Percentiles rank a stretch among this genome's conserved stretches.
phyloP scores from a whole-genome alignment of 2,329 filamentous ascomycete genomes.

The Curvularia sp. region DNA sequence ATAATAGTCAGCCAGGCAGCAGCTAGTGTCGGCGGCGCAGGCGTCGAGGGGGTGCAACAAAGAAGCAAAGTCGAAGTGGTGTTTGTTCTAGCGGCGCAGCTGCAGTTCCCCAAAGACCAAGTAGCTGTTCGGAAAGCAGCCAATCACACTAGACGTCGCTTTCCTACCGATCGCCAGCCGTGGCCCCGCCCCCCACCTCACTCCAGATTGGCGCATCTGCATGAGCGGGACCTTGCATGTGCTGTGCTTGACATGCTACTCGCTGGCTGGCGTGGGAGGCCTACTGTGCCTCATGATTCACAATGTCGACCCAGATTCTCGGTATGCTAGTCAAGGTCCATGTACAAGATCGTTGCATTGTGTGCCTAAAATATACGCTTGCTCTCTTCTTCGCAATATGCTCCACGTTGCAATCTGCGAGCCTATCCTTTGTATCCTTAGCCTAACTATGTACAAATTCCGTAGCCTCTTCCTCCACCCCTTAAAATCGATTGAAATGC shows the following conservation, averaged over 20 bases:
- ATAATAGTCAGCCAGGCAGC: background rate
- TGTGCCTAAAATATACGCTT: background rate
- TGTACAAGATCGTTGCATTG: background rate
- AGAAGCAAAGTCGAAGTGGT: background rate
- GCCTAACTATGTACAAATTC: constrained; percentile 2
- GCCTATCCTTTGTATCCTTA: background rate
- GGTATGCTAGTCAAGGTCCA: constrained; percentile 2
- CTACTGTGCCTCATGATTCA: constrained; percentile 12
- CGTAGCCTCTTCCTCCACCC: background rate
- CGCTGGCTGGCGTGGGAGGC: background rate
- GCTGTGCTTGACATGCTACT: constrained; percentile 14
- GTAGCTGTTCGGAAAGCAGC: constrained; percentile 7
- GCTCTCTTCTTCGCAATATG: background rate
- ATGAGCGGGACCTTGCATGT: constrained; percentile 29
- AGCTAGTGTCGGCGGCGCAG: background rate
- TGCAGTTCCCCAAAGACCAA: constrained; percentile 7
- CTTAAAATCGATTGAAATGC: constrained; percentile 16
- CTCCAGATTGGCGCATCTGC: constrained; percentile 25
- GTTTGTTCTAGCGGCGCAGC: constrained; percentile 1
- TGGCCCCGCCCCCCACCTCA: constrained; percentile 16
- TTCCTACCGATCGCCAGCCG: constrained; percentile 16
- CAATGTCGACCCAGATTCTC: constrained; percentile 3
- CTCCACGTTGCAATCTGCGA: background rate
- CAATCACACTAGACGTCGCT: constrained; percentile 21
- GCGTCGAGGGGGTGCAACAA: background rate